Evolutionary conservation across 2,329 filamentous ascomycete species (phyloP).

Genomic region (Penicillium digitatum): DNA sequence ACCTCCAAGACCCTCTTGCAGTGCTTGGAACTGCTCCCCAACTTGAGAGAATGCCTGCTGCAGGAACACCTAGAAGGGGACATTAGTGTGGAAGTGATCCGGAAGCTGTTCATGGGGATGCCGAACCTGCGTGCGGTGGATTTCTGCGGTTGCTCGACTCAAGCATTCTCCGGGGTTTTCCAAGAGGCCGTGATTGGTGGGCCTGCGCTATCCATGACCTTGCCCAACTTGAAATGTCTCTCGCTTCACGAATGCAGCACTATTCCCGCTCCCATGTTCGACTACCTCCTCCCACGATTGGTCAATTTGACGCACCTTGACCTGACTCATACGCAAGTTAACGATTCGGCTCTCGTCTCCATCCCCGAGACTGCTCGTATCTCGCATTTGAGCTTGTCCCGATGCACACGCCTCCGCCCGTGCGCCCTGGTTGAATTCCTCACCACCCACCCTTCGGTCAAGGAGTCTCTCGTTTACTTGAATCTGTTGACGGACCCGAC

Average conservation of each 20-base stretch:
- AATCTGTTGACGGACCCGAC: slow-evolving; percentile 70
- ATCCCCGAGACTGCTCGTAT: slow-evolving; percentile 69
- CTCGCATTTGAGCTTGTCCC: slow-evolving; percentile 73
- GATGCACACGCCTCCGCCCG: slow-evolving; percentile 67
- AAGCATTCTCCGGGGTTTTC: slow-evolving; percentile 64
- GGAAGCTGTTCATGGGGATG: slow-evolving; percentile 66
- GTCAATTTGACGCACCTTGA: slow-evolving; percentile 70
- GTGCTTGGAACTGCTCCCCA: slow-evolving; percentile 67
- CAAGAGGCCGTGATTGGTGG: slow-evolving; percentile 49
- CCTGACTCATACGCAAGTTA: slow-evolving; percentile 72
- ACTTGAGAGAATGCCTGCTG: slow-evolving; percentile 71
- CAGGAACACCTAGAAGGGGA: slow-evolving; percentile 81
- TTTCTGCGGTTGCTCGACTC: slow-evolving; percentile 71
- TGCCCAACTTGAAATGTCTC: slow-evolving; percentile 61
- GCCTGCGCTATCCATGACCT: slow-evolving; percentile 48
- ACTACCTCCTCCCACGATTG: slow-evolving; percentile 67
- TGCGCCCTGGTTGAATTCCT: slow-evolving; percentile 67
- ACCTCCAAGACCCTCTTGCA: slow-evolving; percentile 68
- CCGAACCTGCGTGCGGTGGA: slow-evolving; percentile 65
- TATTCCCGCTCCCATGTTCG: slow-evolving; percentile 63
- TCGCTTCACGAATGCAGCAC: slow-evolving; percentile 76
- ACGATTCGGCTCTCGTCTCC: slow-evolving; percentile 63
- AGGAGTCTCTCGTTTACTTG: slow-evolving; percentile 62
- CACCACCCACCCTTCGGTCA: slow-evolving; percentile 65
- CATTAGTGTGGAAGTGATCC: slow-evolving; percentile 62